A percentile compares a stretch with the other conserved stretches of the same genome.
phyloP scores from a whole-genome alignment of 2,329 filamentous ascomycete genomes.

The Fusarium sp. region DNA sequence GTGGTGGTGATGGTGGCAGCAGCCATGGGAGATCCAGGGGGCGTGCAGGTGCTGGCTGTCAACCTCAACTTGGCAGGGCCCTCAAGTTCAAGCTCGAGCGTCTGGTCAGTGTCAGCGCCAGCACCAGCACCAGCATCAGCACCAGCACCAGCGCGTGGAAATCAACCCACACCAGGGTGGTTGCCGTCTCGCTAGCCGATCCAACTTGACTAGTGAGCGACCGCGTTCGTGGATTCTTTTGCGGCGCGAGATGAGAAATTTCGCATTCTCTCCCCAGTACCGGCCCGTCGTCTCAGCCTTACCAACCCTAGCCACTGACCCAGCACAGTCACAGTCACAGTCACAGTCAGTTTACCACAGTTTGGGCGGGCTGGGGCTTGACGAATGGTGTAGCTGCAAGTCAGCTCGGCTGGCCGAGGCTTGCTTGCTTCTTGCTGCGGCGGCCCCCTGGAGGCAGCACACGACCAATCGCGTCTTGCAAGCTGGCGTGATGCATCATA shows the following conservation, averaged over 20 bases:
- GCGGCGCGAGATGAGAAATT: slow-evolving; percentile 23
- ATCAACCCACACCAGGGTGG: slow-evolving; percentile 6
- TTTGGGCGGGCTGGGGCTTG: background rate
- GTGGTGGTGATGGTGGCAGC: background rate
- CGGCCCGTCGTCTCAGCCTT: slow-evolving; percentile 42
- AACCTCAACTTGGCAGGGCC: background rate
- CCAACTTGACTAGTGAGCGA: background rate
- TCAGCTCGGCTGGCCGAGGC: slow-evolving; percentile 3
- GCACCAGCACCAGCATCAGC: too few relatives aligned
- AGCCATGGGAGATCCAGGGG: background rate
- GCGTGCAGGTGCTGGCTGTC: background rate
- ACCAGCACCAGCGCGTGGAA: background rate
- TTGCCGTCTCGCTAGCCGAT: slow-evolving; percentile 1
- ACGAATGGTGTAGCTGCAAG: slow-evolving; percentile 8
- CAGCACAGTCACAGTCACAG: too few relatives aligned
- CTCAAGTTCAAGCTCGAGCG: background rate
- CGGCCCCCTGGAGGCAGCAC: slow-evolving; percentile 5
- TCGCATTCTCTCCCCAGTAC: slow-evolving; percentile 23
- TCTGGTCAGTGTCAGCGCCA: background rate
- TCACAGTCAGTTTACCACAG: slow-evolving; percentile 1
- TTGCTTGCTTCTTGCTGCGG: slow-evolving; percentile 33
- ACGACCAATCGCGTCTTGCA: slow-evolving; percentile 23
- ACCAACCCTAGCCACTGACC: slow-evolving; percentile 30
- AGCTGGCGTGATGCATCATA: slow-evolving; percentile 42
- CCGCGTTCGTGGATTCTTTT: slow-evolving; percentile 18